Percentiles rank a stretch among this genome's conserved stretches.
Conservation (phyloP, 2,329 filamentous ascomycete species). For the Sporothrix pallida region DNA sequence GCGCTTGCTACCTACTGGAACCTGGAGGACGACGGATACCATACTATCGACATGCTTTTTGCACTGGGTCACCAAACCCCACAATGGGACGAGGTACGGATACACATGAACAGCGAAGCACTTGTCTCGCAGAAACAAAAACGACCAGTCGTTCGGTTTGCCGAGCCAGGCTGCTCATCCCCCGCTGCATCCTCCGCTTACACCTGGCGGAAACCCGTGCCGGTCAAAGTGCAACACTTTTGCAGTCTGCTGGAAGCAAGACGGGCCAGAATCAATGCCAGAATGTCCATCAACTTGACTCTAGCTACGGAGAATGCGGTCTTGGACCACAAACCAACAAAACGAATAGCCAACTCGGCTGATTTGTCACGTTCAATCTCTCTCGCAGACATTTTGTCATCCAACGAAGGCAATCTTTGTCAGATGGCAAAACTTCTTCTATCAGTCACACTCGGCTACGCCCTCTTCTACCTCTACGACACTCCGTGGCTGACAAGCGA, state of each 20-base stretch:
- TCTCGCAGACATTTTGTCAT: not conserved
- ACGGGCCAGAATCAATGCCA: not conserved
- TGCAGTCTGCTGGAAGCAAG: not conserved
- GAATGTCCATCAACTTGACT: not conserved
- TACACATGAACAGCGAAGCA: not conserved
- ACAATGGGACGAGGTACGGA: not conserved
- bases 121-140: not conserved
- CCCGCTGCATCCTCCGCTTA: not conserved
- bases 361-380: not conserved
- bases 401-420: not conserved
- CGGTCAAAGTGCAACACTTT: not conserved
- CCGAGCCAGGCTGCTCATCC: not conserved
- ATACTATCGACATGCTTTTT: not conserved
- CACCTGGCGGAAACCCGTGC: not conserved
- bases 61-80: not conserved
- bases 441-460: not conserved
- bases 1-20: not conserved
- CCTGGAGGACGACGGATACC: not conserved
- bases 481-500: not conserved
- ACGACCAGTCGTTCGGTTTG: not conserved
- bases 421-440: not conserved
- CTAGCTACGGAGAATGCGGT: not conserved
- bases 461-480: not conserved
- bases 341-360: not conserved
- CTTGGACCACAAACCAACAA: not conserved